These are phyloP conservation scores for Leccinum disarticulatum DNA, from an alignment of 768 basidiomycete species.

Conservation along the genomic window DNA sequence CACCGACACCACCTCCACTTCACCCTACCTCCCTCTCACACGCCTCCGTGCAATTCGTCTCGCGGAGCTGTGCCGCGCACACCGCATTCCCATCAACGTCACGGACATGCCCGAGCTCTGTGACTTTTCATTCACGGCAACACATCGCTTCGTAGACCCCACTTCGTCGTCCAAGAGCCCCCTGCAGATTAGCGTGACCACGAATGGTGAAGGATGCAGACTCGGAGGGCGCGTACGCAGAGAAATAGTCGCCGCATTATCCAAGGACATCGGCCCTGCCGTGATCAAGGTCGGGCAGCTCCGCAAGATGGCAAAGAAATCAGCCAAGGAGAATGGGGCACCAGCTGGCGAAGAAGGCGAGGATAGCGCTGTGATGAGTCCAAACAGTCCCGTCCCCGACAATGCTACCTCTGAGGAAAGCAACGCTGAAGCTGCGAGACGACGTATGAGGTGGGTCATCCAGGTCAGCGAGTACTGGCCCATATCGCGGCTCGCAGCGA, in stretches of 20 bases:
- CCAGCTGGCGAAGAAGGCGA: constrained; percentile 46
- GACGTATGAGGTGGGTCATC: constrained; percentile 90
- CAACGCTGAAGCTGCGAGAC: constrained; percentile 45
- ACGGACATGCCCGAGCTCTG: constrained; percentile 84
- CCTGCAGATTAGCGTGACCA: constrained; percentile 80
- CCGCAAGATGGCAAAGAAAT: constrained; percentile 51
- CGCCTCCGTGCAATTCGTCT: constrained; percentile 58
- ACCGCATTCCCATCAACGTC: constrained; percentile 78
- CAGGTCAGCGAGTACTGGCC: constrained; percentile 98
- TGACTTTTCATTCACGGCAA: constrained; percentile 85
- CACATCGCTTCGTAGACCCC: constrained; percentile 73
- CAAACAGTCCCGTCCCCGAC: constrained; percentile 64
- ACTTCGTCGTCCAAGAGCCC: constrained; percentile 45
- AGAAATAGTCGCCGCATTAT: constrained; percentile 76
- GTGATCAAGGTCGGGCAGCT: constrained; percentile 73
- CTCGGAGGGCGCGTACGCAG: constrained; percentile 76
- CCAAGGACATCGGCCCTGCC: constrained; percentile 70
- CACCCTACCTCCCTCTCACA: constrained; percentile 34
- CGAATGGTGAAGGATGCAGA: constrained; percentile 89
- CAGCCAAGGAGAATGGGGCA: constrained; percentile 5
- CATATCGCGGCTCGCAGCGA: constrained; percentile 65
- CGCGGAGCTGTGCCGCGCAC: constrained; percentile 50
- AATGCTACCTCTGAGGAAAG: constrained; percentile 32
- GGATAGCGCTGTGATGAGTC: constrained; percentile 54
- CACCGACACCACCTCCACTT: constrained; percentile 68